These are phyloP conservation scores for Zygosaccharomyces kombuchaensis DNA, from an alignment of 805 yeast species.

Conservation along the genomic window DNA sequence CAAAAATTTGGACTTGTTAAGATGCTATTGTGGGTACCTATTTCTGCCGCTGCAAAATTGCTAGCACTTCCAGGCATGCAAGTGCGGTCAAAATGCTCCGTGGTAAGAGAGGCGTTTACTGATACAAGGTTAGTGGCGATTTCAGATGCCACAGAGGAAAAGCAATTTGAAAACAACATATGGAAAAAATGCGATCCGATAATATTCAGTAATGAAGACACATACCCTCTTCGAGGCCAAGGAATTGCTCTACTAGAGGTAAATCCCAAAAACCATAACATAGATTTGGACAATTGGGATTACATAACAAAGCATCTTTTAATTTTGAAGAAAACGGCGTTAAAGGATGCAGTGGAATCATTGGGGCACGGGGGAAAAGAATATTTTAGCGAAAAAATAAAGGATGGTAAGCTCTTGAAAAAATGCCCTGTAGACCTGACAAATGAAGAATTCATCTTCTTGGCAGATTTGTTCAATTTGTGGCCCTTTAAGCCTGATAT, in stretches of 20 bases:
- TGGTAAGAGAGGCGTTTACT: constrained; percentile 61
- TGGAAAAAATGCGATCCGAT: constrained; percentile 32
- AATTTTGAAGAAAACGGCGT: constrained; percentile 43
- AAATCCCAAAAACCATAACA: constrained; percentile 41
- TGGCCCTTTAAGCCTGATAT: constrained; percentile 88
- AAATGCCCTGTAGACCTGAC: constrained; percentile 48
- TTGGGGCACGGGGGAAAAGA: constrained; percentile 81
- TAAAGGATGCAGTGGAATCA: constrained; percentile 44
- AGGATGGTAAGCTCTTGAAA: constrained; percentile 38
- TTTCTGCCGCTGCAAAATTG: constrained; percentile 56
- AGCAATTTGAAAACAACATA: constrained; percentile 18
- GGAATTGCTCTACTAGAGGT: constrained; percentile 57
- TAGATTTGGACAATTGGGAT: constrained; percentile 59
- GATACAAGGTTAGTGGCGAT: constrained; percentile 55
- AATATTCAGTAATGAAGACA: constrained; percentile 30
- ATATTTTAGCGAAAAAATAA: constrained; percentile 38
- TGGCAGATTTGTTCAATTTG: constrained; percentile 49
- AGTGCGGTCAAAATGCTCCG: constrained; percentile 57
- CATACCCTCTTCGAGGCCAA: constrained; percentile 31
- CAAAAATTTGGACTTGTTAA: constrained; percentile 68
- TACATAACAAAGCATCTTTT: constrained; percentile 60
- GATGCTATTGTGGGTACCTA: constrained; percentile 65
- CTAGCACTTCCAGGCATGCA: constrained; percentile 50
- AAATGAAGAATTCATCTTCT: constrained; percentile 47
- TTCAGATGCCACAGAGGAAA: constrained; percentile 20